These are phyloP conservation scores for Malbranchea cinnamomea DNA, from an alignment of 2,329 filamentous ascomycete genomes.

Conservation along the genomic window DNA sequence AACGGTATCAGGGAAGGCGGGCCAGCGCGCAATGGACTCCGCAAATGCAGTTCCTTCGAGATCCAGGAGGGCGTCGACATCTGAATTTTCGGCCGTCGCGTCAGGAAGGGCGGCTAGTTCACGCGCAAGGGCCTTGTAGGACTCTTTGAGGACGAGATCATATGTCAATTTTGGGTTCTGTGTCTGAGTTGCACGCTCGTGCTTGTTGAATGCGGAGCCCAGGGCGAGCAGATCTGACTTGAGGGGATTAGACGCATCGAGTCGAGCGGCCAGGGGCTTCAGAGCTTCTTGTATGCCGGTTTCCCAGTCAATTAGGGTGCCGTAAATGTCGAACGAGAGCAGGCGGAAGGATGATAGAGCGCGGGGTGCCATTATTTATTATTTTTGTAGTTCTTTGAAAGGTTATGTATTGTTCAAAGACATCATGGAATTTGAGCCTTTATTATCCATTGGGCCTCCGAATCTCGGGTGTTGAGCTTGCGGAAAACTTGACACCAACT, in stretches of 20 bases:
- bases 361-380: slow-evolving; percentile 4
- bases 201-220: slow-evolving; percentile 29
- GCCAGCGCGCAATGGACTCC: slow-evolving; percentile 35
- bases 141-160: slow-evolving; percentile 40
- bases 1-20: slow-evolving; percentile 42
- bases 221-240: slow-evolving; percentile 26
- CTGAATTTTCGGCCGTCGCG: background rate
- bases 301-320: slow-evolving; percentile 69
- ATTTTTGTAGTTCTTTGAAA: no score
- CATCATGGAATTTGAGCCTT: no score
- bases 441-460: no score
- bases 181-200: slow-evolving; percentile 37
- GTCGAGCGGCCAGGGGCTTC: slow-evolving; percentile 25
- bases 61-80: slow-evolving; percentile 5
- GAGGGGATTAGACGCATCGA: slow-evolving; percentile 25
- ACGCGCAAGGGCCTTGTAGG: slow-evolving; percentile 22
- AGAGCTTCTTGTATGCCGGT: slow-evolving; percentile 45
- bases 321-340: slow-evolving; percentile 65
- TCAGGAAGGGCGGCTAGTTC: slow-evolving; percentile 15
- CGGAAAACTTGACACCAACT: no score
- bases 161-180: slow-evolving; percentile 45
- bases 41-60: slow-evolving; percentile 34
- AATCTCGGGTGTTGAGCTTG: no score
- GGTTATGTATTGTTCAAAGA: no score
- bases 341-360: slow-evolving; percentile 28